Base-by-base conservation (phyloP, 2,329 filamentous ascomycete species). In the Aspergillus eucalypticola region DNA sequence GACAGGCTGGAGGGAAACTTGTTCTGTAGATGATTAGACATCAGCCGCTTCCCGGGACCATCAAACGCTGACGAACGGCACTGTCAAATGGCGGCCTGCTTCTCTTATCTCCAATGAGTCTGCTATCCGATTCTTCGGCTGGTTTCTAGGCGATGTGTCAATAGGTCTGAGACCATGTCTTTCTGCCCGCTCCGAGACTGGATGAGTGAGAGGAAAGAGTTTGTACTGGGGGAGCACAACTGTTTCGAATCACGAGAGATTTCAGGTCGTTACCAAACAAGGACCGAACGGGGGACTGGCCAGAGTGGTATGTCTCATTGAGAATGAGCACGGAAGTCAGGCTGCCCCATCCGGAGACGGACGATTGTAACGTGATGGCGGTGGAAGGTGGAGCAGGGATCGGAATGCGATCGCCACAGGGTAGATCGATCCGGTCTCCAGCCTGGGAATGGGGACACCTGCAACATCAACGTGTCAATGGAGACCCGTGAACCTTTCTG, bases 271-370 rank as follows among this genome's bases (percentile, higher is more conserved):
- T 29, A 17, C 42, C 17, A 6, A 35, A 17, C 58, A 19, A 46
- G 57, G 49, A n/a, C 42, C 11, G 38, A 58, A 56, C 38, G 10
- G 21, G 51, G 53, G 8, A 54, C 46, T 63, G 44, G 25, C 44
- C 46, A 59, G 51, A 62, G 65, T 64, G 49, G 62, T 61, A 66
- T 65, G 63, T 61, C 56, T 54, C 56, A 64, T 59, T 42, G 46
- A 50, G 57, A 53, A 58, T 29, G 44, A 49, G 17, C 17, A 38
- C 49, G 5, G 38, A 48, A 48, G 54, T 39, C 29, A 55, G 46
- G 15, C 46, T 27, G 46, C 25, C 46, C 3, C 25, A 49, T 49
- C 46, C 46, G 46, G 46, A 15, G 7, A 15, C 46, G 46, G 25
- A 29, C 10, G 46, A 29, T 6, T 49, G 46, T 49, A 49, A 49